Percentiles rank a stretch among this genome's conserved stretches.
Evolutionary conservation across 176 grass and related monocot species (phyloP).

Genomic region (Triticum timopheevii): DNA sequence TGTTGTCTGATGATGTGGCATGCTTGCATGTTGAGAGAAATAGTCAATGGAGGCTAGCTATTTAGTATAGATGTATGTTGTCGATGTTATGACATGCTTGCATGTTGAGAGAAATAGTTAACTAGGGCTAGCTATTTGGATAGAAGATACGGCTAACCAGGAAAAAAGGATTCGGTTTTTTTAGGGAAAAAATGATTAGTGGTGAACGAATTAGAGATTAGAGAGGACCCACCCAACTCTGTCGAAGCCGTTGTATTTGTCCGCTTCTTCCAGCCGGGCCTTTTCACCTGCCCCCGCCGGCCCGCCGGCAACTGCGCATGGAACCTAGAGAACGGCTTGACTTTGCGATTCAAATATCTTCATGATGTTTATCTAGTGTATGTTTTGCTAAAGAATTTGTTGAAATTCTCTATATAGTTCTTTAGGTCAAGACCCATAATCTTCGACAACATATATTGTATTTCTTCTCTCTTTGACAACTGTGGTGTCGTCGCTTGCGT

Average conservation of each 20-base stretch:
- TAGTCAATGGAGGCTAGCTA: too few relatives aligned
- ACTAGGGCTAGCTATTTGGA: too few relatives aligned
- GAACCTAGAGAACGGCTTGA: background rate
- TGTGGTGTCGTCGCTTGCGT: background rate
- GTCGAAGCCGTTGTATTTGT: background rate
- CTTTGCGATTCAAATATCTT: background rate
- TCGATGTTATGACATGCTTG: too few relatives aligned
- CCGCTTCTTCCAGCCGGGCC: background rate
- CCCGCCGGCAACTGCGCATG: background rate
- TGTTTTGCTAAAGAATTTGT: background rate
- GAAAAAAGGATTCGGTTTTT: too few relatives aligned
- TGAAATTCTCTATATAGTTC: too few relatives aligned
- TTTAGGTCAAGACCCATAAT: background rate
- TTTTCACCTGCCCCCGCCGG: background rate
- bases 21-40: too few relatives aligned
- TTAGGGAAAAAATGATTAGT: too few relatives aligned
- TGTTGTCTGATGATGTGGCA: too few relatives aligned
- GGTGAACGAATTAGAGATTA: background rate
- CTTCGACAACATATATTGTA: background rate
- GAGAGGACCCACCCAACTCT: background rate
- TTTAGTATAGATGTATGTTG: too few relatives aligned
- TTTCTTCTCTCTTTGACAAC: background rate
- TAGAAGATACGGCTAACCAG: too few relatives aligned
- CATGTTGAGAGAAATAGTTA: too few relatives aligned
- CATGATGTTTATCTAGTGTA: background rate